Base-by-base conservation (phyloP, 139 green algal species). In the Tetraselmis striata region DNA sequence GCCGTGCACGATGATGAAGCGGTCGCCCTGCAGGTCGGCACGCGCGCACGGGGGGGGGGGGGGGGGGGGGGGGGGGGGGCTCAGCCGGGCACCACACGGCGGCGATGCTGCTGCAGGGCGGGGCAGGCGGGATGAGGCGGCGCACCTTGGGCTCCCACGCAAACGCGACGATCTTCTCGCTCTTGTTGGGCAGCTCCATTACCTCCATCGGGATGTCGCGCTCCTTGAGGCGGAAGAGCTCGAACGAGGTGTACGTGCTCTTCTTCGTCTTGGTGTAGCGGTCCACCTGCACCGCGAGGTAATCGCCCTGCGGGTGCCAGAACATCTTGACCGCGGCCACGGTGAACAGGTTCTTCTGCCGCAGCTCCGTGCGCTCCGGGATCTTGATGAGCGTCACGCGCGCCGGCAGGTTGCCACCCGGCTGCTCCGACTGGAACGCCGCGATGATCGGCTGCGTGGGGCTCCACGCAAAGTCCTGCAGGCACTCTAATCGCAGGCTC, bases 241-340 rank as follows among this genome's bases (percentile, higher is more conserved):
- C 96, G 87, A 99, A 98, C 84, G 92, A 89, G 79, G 93, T 97
- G 89, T 92, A 97, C 23, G 92, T 98, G 84, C 78, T 94, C 91
- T 99, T 99, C 84, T 95, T 94, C 59, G 96, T 98, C 92, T 99
- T 99, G 85, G 96, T 99, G 90, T 93, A 97, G 45, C 95, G 93
- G 82, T 98, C 93, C 59, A 99, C 96, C 89, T 96, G 92, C 28
- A 98, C 93, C 24, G 96, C 97, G 67, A 99, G 89, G 93, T 97
- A 99, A 84, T 97, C 93, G 77, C 97, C 96, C 84, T 98, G 91
- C 2, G 93, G 93, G 85, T 99, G 97, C 97, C 97, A 99, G 91
- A 90, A 95, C 88, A 99, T 94, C 78, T 90, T 87, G n/a, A 97
- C 89, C 81, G 95, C 95, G 93, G 88, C 85, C 77, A 99, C 97